Conservation (phyloP, 2,329 filamentous ascomycete genomes). For the Pseudonectria foliicola region DNA sequence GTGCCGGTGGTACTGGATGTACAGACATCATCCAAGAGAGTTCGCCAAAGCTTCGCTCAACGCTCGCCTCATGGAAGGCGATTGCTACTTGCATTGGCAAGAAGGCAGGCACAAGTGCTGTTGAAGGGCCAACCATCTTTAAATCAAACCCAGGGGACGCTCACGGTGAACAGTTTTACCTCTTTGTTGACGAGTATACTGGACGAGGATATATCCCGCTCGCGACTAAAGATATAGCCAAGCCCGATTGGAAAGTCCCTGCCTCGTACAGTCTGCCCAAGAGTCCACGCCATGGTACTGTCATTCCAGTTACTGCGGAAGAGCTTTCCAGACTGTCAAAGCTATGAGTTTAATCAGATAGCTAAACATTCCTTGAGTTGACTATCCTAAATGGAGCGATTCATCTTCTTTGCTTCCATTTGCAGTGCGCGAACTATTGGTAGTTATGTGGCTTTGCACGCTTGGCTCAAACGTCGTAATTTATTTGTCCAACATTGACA, state of each 20-base stretch:
- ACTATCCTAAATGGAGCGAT: too few species aligned
- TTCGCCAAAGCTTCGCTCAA: conserved; percentile 33
- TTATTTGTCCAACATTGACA: too few species aligned
- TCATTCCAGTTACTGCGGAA: conserved; percentile 41
- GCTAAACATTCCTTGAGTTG: too few species aligned
- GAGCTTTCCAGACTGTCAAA: conserved; percentile 11
- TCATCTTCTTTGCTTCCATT: too few species aligned
- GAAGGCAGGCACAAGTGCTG: conserved; percentile 39
- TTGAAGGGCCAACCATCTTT: conserved; percentile 47
- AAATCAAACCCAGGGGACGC: conserved; percentile 41
- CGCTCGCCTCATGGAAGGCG: conserved; percentile 35
- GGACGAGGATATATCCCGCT: conserved; percentile 47
- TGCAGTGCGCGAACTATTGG: too few species aligned
- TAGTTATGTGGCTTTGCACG: too few species aligned
- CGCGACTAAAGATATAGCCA: conserved; percentile 41
- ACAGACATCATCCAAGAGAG: conserved; percentile 48
- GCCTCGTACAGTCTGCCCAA: conserved; percentile 37
- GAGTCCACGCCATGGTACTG: conserved; percentile 47
- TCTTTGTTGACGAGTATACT: conserved; percentile 48
- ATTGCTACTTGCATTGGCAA: conserved; percentile 42
- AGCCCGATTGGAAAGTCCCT: conserved; percentile 41
- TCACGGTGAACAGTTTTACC: conserved; percentile 46
- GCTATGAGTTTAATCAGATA: too few species aligned
- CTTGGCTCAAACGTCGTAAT: too few species aligned
- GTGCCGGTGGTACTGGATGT: conserved; percentile 41